phyloP scores from a whole-genome alignment of 2,329 filamentous ascomycete genomes.

The Macroventuria anomochaeta region DNA sequence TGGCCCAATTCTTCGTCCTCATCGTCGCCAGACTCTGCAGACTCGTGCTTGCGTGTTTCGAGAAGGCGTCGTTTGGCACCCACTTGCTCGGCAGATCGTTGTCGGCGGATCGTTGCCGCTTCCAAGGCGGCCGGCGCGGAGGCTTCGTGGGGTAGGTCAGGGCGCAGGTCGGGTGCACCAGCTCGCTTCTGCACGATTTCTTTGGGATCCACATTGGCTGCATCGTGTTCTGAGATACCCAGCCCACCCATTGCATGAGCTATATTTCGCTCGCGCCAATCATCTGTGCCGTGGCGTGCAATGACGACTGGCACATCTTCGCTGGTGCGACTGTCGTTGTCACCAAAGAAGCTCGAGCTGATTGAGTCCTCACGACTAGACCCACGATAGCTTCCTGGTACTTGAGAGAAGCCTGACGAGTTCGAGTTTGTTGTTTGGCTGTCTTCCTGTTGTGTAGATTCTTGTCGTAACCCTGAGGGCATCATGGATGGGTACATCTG shows the following conservation, averaged over 20 bases:
- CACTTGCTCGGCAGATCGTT: slow-evolving; percentile 75
- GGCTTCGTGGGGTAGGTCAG: slow-evolving; percentile 54
- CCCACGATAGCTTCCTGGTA: slow-evolving; percentile 75
- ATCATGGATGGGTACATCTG: slow-evolving; percentile 55
- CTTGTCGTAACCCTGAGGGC: slow-evolving; percentile 68
- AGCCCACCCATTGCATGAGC: slow-evolving; percentile 66
- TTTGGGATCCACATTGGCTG: slow-evolving; percentile 50
- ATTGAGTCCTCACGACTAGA: slow-evolving; percentile 90
- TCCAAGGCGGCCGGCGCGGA: slow-evolving; percentile 66
- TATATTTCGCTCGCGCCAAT: slow-evolving; percentile 72
- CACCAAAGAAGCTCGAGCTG: slow-evolving; percentile 85
- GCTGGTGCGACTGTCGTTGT: slow-evolving; percentile 74
- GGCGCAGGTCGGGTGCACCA: slow-evolving; percentile 37
- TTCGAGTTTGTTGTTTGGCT: slow-evolving; percentile 75
- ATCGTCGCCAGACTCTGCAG: slow-evolving; percentile 88
- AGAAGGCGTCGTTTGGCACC: slow-evolving; percentile 76
- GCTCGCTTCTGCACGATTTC: slow-evolving; percentile 32
- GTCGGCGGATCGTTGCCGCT: slow-evolving; percentile 59
- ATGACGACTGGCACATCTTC: slow-evolving; percentile 81
- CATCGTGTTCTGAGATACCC: slow-evolving; percentile 72
- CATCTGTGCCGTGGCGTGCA: slow-evolving; percentile 73
- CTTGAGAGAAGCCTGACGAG: slow-evolving; percentile 74
- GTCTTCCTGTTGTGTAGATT: slow-evolving; percentile 70
- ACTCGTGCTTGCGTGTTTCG: slow-evolving; percentile 75
- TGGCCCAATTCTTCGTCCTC: slow-evolving; percentile 89